These are phyloP conservation scores for Laburnicola sp. DNA, from an alignment of 2,329 filamentous ascomycete species.

Conservation along the genomic window DNA sequence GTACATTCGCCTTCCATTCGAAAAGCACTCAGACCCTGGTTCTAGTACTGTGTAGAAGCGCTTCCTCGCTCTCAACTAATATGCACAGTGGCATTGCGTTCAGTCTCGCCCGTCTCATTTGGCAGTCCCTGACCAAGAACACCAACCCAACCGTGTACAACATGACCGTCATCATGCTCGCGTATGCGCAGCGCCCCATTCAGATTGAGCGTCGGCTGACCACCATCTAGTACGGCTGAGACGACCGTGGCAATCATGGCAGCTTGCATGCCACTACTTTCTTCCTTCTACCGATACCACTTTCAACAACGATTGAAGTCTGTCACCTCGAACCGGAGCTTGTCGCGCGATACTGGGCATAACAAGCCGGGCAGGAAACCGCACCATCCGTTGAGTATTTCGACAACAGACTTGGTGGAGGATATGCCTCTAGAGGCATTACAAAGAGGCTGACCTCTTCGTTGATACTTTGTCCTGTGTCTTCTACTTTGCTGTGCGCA, in stretches of 20 bases:
- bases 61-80: too few species aligned
- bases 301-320: not conserved
- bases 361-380: not conserved
- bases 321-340: not conserved
- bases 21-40: too few species aligned
- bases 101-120: conserved; percentile 5
- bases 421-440: conserved; percentile 4
- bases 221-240: not conserved
- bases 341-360: not conserved
- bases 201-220: not conserved
- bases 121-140: conserved; percentile 8
- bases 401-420: conserved; percentile 3
- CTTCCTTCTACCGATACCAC: conserved; percentile 6
- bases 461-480: too few species aligned
- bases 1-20: too few species aligned
- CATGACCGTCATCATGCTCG: conserved; percentile 9
- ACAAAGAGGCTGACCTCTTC: too few species aligned
- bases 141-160: conserved; percentile 8
- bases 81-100: conserved; percentile 8
- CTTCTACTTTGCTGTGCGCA: too few species aligned
- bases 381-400: conserved; percentile 7
- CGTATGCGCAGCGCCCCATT: not conserved
- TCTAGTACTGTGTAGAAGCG: too few species aligned
- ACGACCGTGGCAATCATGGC: conserved; percentile 9
- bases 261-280: conserved; percentile 5